Evolutionary conservation across 2,329 filamentous ascomycete genomes (phyloP), one percentile per base, ranked within the genome.

Genomic region (Neopestalotiopsis sp.): DNA sequence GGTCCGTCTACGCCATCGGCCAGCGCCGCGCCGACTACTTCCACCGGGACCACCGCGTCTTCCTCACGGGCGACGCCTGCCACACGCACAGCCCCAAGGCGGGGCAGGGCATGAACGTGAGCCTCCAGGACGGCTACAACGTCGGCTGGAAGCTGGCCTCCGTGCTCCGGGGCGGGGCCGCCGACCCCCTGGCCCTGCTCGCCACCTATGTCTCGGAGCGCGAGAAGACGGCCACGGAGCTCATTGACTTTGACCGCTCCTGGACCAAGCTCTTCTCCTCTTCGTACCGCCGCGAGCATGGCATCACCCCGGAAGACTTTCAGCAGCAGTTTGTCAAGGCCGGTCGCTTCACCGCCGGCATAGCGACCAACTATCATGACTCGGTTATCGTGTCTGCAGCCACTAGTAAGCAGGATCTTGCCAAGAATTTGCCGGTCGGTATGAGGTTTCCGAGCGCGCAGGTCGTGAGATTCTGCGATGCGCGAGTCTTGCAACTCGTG

Each of bases 11-110:
- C 70, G 79, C 83, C 6, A 90, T 91, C 62, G 89, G 89, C 2
- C 89, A 91, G 75, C 85, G 88, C 2, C 81, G 89, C 2, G 89
- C 89, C 0, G 84, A 88, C 56, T 79, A 82, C 56, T 92, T 91
- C 78, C 85, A 89, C 74, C 83, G 85, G 65, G 81, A 85, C 57
- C 74, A 86, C 68, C 84, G 87, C 1, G 85, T 91, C 3, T 91
- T 91, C 72, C 77, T 92, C 13, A 86, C 88, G 0, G 90, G 90
- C 3, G 89, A 92, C 72, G 89, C 89, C 3, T 90, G 88, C 72
- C 90, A 92, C 73, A 91, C 89, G 0, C 90, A 91, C 74, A 89
- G 86, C 1, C 90, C 90, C 4, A 91, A 91, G 76, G 89, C 89
- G 0, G 90, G 89, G 0, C 89, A 91, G 77, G 90, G 87, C 1